Evolutionary conservation across 805 yeast genomes (phyloP), one percentile per base, ranked within the genome.

Genomic region (Pichia phayaonensis): DNA sequence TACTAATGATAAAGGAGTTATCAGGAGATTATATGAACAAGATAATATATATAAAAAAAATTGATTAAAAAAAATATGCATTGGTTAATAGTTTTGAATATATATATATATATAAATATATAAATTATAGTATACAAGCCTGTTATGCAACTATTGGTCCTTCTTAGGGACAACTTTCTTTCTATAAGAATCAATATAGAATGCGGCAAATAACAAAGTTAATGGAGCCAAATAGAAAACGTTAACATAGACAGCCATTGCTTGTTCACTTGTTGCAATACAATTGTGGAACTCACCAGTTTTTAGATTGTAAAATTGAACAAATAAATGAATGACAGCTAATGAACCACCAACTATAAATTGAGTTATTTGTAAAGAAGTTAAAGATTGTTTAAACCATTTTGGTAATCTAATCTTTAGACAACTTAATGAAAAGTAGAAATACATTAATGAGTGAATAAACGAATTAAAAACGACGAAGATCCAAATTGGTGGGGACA

Each of bases 391-490:
- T 65, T 84, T 84, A 66, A 80, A 70, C 21, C 73, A 53, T 42
- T 61, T 68, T 8, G 89, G 89, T 18, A 83, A 82, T 44, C 70
- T 68, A 55, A 83, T 71, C 55, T 79, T 73, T 54, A 83, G 66
- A 54, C 86, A 77, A 11, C 83, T 71, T 56, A 84, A 71, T 3
- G 83, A 70, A 70, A 78, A 84, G 69, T 84, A 84, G 51, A 79
- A 73, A 72, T 84, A 84, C 90, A 84, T 84, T 63, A 84, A 73
- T 24, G 85, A 71, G 70, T 84, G 90, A 61, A 84, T 83, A 62
- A 84, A 78, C n/a, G 88, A 83, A 72, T 84, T 84, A 77, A 84
- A 84, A 24, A 80, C 86, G 43, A 83, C 88, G 67, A 84, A 84
- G 59, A 84, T 80, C 90, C 90, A 84, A 63, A 84, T 84, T 36